These are phyloP conservation scores for Candida albicans DNA, from an alignment of 1,139 yeast genomes.

Conservation along the genomic window DNA sequence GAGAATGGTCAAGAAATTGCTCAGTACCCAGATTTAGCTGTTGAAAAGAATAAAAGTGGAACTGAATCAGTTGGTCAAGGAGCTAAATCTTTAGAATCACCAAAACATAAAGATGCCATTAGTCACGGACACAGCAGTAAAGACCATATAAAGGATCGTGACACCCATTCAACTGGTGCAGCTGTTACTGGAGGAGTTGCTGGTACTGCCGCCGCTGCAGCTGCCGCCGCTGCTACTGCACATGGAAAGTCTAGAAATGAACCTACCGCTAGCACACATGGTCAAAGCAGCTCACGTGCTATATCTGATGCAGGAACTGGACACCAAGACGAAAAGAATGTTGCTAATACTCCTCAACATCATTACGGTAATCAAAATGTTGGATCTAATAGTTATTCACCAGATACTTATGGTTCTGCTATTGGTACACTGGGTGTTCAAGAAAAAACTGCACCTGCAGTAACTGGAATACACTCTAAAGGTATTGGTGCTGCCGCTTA, in stretches of 20 bases:
- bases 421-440: no score
- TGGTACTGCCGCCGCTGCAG: slow-evolving; percentile 9
- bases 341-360: no score
- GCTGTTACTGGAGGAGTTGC: slow-evolving; percentile 7
- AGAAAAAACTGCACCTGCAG: no score
- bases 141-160: slow-evolving; percentile 1
- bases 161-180: slow-evolving; percentile 11
- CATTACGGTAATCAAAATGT: no score
- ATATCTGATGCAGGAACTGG: no score
- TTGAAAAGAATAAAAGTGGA: slow-evolving; percentile 5
- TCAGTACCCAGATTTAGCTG: slow-evolving; percentile 14
- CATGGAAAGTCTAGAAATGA: background rate
- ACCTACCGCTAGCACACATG: background rate
- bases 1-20: slow-evolving; percentile 25
- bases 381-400: no score
- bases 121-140: no score
- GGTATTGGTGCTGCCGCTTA: background rate
- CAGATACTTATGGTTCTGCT: no score
- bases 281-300: background rate
- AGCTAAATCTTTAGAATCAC: background rate
- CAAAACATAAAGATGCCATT: background rate
- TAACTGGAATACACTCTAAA: background rate
- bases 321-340: no score
- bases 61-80: slow-evolving; percentile 1
- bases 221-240: slow-evolving; percentile 7